Percentiles rank a stretch among this genome's conserved stretches.
Conservation (phyloP, 495 filamentous ascomycete species). For the Neurospora discreta region DNA sequence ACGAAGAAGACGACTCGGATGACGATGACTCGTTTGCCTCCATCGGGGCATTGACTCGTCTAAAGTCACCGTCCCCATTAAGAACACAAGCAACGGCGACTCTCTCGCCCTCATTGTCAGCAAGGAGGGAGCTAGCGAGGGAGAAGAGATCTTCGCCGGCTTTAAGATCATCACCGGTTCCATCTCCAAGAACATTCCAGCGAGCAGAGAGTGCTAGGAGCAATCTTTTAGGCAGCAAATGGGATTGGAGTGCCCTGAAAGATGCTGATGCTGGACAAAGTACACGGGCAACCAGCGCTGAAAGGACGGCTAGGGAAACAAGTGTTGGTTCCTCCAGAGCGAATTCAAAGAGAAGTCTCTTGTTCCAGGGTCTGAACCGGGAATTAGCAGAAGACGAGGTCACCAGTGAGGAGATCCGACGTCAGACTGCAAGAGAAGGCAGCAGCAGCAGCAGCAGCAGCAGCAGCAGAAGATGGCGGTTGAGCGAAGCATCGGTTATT, state of each 20-base stretch:
- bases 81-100: neutral
- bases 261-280: neutral
- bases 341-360: neutral
- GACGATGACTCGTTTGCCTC: slow-evolving; percentile 11
- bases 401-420: neutral
- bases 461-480: slow-evolving; percentile 15
- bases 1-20: neutral
- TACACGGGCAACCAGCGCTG: neutral
- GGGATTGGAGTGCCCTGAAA: neutral
- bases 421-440: neutral
- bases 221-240: neutral
- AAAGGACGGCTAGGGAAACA: neutral
- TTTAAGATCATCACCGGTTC: slow-evolving; percentile 3
- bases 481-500: slow-evolving; percentile 27
- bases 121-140: neutral
- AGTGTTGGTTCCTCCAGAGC: neutral
- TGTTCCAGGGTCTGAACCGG: neutral
- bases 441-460: neutral
- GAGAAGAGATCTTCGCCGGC: neutral
- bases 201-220: neutral
- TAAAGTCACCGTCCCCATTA: neutral
- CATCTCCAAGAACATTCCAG: neutral
- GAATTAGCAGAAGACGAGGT: slow-evolving; percentile 14
- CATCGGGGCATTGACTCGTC: neutral
- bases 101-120: too few species aligned